Percentiles rank a stretch among this genome's conserved stretches.
These are phyloP conservation scores for Acacia confusa DNA, from an alignment of 306 rosid genomes.

Conservation along the genomic window DNA sequence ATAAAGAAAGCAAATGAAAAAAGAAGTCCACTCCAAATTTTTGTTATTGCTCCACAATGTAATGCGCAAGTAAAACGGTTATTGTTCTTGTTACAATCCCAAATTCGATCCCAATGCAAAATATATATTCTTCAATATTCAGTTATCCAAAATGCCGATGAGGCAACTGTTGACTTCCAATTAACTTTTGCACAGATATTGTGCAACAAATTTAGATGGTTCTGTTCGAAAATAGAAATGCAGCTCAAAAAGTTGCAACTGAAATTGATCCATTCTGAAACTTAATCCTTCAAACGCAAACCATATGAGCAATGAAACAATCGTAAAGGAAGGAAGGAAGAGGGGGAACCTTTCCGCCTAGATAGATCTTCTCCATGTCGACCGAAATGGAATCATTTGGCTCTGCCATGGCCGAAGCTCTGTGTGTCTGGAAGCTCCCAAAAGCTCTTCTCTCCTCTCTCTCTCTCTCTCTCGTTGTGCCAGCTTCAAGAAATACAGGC, in stretches of 20 bases:
- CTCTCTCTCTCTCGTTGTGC: not conserved
- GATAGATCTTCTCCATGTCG: slow-evolving; percentile 89
- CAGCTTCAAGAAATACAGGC: slow-evolving; percentile 35
- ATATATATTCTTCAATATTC: not conserved
- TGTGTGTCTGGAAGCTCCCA: slow-evolving; percentile 49
- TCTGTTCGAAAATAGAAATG: slow-evolving; percentile 27
- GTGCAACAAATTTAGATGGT: not conserved
- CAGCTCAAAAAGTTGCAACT: slow-evolving; percentile 1
- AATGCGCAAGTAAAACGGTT: slow-evolving; percentile 15
- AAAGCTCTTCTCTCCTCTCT: slow-evolving; percentile 28
- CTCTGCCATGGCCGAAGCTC: slow-evolving; percentile 70
- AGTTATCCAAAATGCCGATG: not conserved
- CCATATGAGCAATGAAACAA: not conserved
- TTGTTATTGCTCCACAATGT: not conserved
- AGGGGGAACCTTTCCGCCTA: slow-evolving; percentile 79
- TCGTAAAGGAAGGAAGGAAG: not conserved
- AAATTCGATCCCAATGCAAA: slow-evolving; percentile 23
- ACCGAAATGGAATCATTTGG: slow-evolving; percentile 73
- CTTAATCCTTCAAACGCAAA: slow-evolving; percentile 26
- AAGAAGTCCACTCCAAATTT: not conserved
- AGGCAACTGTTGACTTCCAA: slow-evolving; percentile 1
- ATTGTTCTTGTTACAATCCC: slow-evolving; percentile 11
- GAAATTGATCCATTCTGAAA: slow-evolving; percentile 23
- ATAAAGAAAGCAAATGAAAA: slow-evolving; percentile 1
- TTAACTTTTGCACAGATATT: not conserved